Base-by-base conservation (phyloP, 2,329 filamentous ascomycete genomes). In the Hyphodiscus sp. region DNA sequence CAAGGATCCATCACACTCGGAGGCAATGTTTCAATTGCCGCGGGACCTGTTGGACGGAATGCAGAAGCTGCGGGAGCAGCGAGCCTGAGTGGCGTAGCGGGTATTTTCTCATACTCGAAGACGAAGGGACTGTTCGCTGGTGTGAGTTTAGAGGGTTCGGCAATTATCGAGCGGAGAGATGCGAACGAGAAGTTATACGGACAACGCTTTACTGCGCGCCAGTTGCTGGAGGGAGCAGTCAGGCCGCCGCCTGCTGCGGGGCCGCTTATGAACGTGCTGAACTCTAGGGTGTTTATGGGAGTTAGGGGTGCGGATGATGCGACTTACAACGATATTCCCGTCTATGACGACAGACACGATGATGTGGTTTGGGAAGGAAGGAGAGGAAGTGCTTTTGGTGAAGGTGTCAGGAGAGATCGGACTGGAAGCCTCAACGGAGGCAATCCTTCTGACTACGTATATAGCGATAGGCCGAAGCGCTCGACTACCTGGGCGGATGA, bases 161-260 rank as follows among this genome's bases (percentile, higher is more conserved):
- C 89, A 50, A 86, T 99, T 60, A 89, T 97, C 59, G 94, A 99
- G 74, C 83, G 94, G 59, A 87, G 91, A 73, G 94, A 99, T 71
- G 94, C 94, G 63, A 99, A 99, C 68, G 88, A 96, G 73, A 96
- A 95, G 74, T 80, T 99, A 57, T 99, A 99, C 70, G 89, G 89
- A 58, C 82, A 86, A 54, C 83, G 87, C 57, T 81, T 89, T 70
- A 91, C 89, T 9, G 94, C 94, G 15, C 76, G 79, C 58, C 87
- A 96, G 68, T 81, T 99, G 45, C 81, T 99, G 41, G 82, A 81
- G 53, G 94, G 94, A 33, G 78, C 80, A 33, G 81, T 97, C 41
- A 80, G 83, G 43, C 82, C 91, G 1, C 92, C 94, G 1, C 82
- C 87, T 0, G 86, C 89, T 54, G 89, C 94, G 2, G 87, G 88